phyloP scores from a whole-genome alignment of 2,329 filamentous ascomycete genomes.

The Aspergillus sp. region DNA sequence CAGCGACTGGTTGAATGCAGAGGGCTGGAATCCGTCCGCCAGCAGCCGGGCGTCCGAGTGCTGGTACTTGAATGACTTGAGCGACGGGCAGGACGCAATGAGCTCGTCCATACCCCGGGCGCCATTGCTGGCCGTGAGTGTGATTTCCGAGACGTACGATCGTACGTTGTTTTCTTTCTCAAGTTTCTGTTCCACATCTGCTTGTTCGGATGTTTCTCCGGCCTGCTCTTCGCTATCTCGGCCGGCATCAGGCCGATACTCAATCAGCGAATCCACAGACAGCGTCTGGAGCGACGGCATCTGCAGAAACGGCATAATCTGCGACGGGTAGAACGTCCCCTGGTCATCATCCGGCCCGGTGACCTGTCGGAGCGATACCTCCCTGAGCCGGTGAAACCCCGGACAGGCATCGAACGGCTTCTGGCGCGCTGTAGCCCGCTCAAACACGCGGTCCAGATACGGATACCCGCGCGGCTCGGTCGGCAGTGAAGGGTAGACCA shows the following conservation, averaged over 20 bases:
- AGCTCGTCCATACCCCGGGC: conserved; percentile 25
- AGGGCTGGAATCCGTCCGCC: conserved; percentile 27
- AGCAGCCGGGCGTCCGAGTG: conserved; percentile 30
- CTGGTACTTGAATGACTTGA: conserved; percentile 33
- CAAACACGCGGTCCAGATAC: conserved; percentile 24
- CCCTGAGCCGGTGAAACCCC: conserved; percentile 19
- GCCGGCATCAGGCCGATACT: conserved; percentile 15
- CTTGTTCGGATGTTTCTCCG: not conserved
- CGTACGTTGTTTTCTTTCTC: not conserved
- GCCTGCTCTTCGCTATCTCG: not conserved
- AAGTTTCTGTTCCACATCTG: not conserved
- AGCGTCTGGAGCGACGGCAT: conserved; percentile 25
- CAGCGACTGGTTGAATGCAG: conserved; percentile 26
- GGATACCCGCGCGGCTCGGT: not conserved
- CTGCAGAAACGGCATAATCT: conserved; percentile 27
- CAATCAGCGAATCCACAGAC: conserved; percentile 27
- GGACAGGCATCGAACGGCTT: conserved; percentile 17
- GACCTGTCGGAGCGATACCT: conserved; percentile 21
- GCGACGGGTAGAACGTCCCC: conserved; percentile 13
- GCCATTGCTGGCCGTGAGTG: conserved; percentile 27
- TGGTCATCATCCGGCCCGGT: conserved; percentile 8
- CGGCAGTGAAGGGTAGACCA: conserved; percentile 21
- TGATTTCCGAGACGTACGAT: conserved; percentile 23
- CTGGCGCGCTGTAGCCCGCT: conserved; percentile 20
- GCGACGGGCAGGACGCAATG: conserved; percentile 21